Evolutionary conservation across 441 rosid species (phyloP), one percentile per base, ranked within the genome.

Genomic region (Macaranga tanarius): DNA sequence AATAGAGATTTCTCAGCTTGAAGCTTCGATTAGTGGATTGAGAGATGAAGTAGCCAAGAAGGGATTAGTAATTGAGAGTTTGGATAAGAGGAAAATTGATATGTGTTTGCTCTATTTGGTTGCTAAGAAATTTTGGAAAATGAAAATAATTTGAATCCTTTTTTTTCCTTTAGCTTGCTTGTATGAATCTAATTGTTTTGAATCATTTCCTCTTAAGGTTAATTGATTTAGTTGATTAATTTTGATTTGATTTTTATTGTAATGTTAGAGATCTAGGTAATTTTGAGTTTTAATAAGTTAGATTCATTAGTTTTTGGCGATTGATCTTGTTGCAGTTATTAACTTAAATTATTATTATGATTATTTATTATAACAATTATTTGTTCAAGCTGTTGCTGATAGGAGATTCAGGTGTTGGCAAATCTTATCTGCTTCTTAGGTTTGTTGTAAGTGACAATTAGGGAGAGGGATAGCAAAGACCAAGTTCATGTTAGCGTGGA

Each of bases 1-100:
- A 69, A 88, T 89, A 40, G 94, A 95, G 81, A 97, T 95, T 82
- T 95, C 97, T 26, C 91, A 92, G 85, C 87, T 95, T 69, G 97
- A 95, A 79, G 91, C 97, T 52, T 81, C 94, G 0, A 89, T 95
- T 73, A 82, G 89, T 77, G 86, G 87, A 51, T 79, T 95, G 79
- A 77, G 82, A 75, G 92, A 86, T 10, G 98, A 92, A 75, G 88
- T 90, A 61, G 89, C 73, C 0, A 82, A 86, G 76, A 95, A 89
- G 81, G 80, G 78, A 69, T 77, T 70, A 11, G 15, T 54, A 62
- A 67, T 89, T 31, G 92, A 86, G 75, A 77, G 81, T 70, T 84
- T 89, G 69, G 91, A 90, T 87, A 89, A 79, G 67, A 75, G 23
- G 52, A 63, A 31, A 31, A 31, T 31, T 31, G 34, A 31, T 31